Conservation (phyloP, 2,329 filamentous ascomycete species). For the Fusarium floridanum region DNA sequence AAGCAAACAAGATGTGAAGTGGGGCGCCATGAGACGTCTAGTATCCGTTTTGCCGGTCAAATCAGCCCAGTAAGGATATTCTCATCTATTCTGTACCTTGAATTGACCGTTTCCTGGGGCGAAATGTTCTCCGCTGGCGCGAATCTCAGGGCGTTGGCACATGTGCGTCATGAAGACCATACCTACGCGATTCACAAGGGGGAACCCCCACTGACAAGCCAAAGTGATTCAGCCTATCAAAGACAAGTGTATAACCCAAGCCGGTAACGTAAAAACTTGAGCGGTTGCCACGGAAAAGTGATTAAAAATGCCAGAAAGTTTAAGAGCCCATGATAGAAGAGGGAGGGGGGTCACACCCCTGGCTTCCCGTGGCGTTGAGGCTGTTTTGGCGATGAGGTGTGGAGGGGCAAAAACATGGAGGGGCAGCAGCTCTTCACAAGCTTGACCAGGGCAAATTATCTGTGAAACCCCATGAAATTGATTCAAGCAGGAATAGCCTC, state of each 20-base stretch:
- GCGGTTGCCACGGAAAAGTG: not conserved
- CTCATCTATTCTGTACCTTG: not conserved
- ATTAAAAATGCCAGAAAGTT: not conserved
- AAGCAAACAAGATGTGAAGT: constrained; percentile 2
- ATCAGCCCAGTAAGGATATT: not conserved
- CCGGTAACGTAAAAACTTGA: constrained; percentile 23
- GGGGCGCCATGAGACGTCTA: constrained; percentile 13
- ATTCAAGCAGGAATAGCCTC: not conserved
- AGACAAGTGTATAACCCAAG: constrained; percentile 26
- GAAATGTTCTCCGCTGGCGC: constrained; percentile 2
- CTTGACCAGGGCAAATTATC: not conserved
- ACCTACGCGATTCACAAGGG: not conserved
- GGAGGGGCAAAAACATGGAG: constrained; percentile 37
- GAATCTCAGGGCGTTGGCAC: constrained; percentile 11
- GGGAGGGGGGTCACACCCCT: constrained; percentile 5
- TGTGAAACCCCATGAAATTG: not conserved
- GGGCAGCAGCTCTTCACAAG: constrained; percentile 6
- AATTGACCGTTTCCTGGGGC: not conserved
- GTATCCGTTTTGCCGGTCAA: constrained; percentile 29
- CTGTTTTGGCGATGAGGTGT: constrained; percentile 26
- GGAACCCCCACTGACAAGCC: constrained; percentile 12
- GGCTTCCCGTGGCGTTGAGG: constrained; percentile 13
- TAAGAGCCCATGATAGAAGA: constrained; percentile 3
- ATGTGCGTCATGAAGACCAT: constrained; percentile 23
- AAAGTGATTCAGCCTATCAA: constrained; percentile 32